Evolutionary conservation across 768 basidiomycete species (phyloP), one percentile per base, ranked within the genome.

Genomic region (Lactarius indigo): DNA sequence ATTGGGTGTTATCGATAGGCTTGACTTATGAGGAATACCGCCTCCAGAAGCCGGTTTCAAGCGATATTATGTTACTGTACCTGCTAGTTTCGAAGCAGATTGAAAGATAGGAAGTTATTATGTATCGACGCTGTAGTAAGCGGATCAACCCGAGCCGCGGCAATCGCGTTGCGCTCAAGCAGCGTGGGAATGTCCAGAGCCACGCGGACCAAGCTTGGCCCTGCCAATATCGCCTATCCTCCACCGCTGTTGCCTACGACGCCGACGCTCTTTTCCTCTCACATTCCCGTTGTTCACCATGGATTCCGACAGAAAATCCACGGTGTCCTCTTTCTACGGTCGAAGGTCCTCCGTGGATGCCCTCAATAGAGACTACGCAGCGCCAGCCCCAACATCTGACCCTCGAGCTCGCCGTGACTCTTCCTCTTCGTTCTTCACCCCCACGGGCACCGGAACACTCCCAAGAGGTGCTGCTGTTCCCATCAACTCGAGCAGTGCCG

Each of bases 301-400:
- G 90, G 90, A 91, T 69, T 81, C 84, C 72, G 91, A 91, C 78
- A 83, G 89, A 73, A 90, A 89, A 76, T 91, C 91, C 5, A 83
- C 84, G 1, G 88, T 89, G 5, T 92, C 91, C 10, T 92, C 90
- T 4, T 92, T 91, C 80, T 92, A 91, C 69, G 88, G 79, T 17
- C 83, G 84, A 42, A 85, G 86, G 74, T 74, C 78, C 64, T 83
- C 90, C n/a, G 72, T 81, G 67, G 87, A 92, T 72, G 83, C 80
- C 35, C 81, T 90, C 58, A 86, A 86, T 71, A 74, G 79, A 64
- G 82, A 87, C 71, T 84, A 79, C 62, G 79, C 81, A 10, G 39
- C 64, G 5, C 75, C 79, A 17, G 73, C 78, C 23, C 70, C 68
- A 18, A 17, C 50, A n/a, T 31, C 58, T 4, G 70, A 57, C 65